A percentile compares a stretch with the other conserved stretches of the same genome.
Conservation (phyloP, 2,329 filamentous ascomycete genomes). For the Colletotrichum liaoningense region DNA sequence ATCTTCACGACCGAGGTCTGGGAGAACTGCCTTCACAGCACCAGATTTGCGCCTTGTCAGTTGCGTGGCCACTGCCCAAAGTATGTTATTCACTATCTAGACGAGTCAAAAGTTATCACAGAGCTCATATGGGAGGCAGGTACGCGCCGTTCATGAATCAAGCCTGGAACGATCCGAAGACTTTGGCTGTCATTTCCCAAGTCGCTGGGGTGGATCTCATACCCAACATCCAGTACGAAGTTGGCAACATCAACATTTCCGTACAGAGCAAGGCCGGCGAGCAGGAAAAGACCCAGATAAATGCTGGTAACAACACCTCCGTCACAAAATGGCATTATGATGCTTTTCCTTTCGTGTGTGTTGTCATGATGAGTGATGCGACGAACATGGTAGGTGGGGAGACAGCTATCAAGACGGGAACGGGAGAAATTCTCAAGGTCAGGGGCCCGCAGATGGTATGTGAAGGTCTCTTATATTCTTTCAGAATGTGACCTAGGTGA, state of each 20-base stretch:
- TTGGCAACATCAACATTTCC: constrained; percentile 66
- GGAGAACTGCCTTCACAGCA: constrained; percentile 66
- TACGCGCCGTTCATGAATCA: constrained; percentile 52
- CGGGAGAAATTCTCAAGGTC: constrained; percentile 67
- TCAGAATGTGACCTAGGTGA: not conserved
- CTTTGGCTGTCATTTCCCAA: constrained; percentile 59
- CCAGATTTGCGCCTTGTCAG: constrained; percentile 36
- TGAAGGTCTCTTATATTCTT: not conserved
- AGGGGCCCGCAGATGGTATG: constrained; percentile 70
- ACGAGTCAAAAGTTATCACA: too few relatives aligned
- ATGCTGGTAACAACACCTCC: constrained; percentile 42
- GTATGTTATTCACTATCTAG: not conserved
- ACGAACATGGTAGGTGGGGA: constrained; percentile 73
- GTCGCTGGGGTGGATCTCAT: constrained; percentile 67
- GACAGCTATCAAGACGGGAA: constrained; percentile 66
- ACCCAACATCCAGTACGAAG: constrained; percentile 64
- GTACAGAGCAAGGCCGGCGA: constrained; percentile 59
- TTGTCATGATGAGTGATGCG: constrained; percentile 75
- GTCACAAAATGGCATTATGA: constrained; percentile 74
- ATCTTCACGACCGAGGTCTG: constrained; percentile 68
- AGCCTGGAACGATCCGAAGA: constrained; percentile 55
- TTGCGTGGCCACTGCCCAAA: constrained; percentile 15
- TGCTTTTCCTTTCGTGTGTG: constrained; percentile 76
- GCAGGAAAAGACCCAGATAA: constrained; percentile 56
- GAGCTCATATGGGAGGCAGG: not conserved